Base-by-base conservation (phyloP, 352 stramenopile species). In the Pythium coloratum region DNA sequence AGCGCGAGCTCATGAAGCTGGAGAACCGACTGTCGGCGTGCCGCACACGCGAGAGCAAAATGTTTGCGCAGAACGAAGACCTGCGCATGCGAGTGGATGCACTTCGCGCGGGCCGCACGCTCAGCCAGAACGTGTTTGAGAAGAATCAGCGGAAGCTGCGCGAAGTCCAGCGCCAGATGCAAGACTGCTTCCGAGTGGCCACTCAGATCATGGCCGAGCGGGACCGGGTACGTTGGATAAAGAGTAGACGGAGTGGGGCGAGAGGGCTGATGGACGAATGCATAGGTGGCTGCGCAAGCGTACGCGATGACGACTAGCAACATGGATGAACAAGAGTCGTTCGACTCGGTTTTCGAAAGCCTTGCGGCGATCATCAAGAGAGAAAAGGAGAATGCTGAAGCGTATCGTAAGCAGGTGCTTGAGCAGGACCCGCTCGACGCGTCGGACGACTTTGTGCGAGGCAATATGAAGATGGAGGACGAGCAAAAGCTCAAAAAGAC, bases 391-490 rank as follows among this genome's bases (percentile, higher is more conserved):
- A 88, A 86, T 42, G 82, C 85, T 1, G 85, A 94, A 58, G 42
- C 75, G n/a, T 94, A 92, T 55, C 76, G 85, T 18, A 94, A 91
- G 56, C 81, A 94, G 68, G 78, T 91, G 30, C 76, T 94, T 0
- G 82, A 94, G 62, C 77, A 88, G 28, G 84, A 92, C 30, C 78
- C 82, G 2, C 61, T 91, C 12, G 84, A 91, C n/a, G 55, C 83
- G 3, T 67, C 80, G 2, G 82, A 92, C 12, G 82, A 91, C 54
- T 91, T 89, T 67, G 72, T 86, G 49, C 84, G 84, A 30, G 84
- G 84, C 10, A 90, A 92, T 33, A 82, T 90, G 72, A 88, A 80
- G 61, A 78, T 92, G 13, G 82, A 94, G 28, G 85, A 94, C n/a
- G 82, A 92, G 34, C 70, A 86, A 49, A 75, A 90, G 53, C 76